phyloP scores from a whole-genome alignment of 768 basidiomycete genomes.

The Mrakia hoshinonis region DNA sequence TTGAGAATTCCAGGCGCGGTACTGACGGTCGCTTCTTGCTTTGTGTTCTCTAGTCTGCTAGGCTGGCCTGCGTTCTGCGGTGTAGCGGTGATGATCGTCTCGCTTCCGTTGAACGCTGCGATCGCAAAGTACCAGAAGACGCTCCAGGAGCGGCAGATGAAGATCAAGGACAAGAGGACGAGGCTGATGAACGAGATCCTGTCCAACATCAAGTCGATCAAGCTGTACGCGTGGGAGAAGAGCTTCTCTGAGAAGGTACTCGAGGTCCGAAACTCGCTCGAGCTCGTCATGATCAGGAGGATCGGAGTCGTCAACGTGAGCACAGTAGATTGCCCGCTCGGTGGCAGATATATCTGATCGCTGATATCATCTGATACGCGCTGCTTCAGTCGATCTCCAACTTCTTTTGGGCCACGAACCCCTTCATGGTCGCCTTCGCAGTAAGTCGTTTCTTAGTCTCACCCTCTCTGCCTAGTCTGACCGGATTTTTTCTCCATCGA shows the following conservation, averaged over 20 bases:
- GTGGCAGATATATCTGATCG: no score
- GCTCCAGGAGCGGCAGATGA: conserved; percentile 86
- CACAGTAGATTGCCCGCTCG: not conserved
- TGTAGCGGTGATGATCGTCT: conserved; percentile 36
- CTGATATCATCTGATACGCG: no score
- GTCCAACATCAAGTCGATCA: conserved; percentile 70
- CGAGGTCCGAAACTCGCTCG: conserved; percentile 57
- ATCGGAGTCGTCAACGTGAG: conserved; percentile 69
- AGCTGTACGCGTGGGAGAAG: conserved; percentile 80
- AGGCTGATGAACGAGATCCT: conserved; percentile 50
- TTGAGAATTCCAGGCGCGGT: not conserved
- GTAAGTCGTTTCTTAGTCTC: no score
- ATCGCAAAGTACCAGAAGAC: conserved; percentile 51
- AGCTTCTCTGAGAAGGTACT: conserved; percentile 72
- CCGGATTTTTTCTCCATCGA: no score
- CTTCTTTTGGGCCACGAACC: conserved; percentile 40
- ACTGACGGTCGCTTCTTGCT: not conserved
- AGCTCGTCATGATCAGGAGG: conserved; percentile 68
- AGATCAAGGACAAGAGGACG: conserved; percentile 74
- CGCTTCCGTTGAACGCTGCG: conserved; percentile 35
- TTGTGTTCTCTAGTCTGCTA: conserved; percentile 57
- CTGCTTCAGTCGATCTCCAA: not conserved
- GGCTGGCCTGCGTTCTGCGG: conserved; percentile 63
- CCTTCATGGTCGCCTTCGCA: conserved; percentile 39
- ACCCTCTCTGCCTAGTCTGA: no score